Conservation (phyloP, 2,329 filamentous ascomycete genomes). For the Capronia americana region DNA sequence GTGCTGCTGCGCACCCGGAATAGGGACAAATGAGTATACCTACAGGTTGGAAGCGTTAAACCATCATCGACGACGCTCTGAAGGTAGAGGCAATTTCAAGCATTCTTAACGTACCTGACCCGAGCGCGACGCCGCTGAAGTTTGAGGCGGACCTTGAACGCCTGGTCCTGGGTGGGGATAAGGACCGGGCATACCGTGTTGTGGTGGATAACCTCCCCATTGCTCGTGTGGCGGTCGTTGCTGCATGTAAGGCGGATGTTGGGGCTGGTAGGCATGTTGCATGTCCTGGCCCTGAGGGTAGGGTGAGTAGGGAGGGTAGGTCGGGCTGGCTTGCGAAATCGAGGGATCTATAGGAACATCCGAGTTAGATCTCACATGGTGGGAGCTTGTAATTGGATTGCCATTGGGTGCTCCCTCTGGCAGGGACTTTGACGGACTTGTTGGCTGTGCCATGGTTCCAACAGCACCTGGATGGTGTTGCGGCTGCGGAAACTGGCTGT, state of each 20-base stretch:
- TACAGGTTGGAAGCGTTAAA: conserved; percentile 48
- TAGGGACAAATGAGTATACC: conserved; percentile 98
- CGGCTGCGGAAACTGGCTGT: conserved; percentile 73
- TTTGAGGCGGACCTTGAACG: conserved; percentile 65
- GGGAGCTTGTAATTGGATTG: conserved; percentile 67
- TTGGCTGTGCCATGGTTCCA: conserved; percentile 97
- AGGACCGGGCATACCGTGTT: conserved; percentile 55
- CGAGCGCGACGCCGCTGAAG: conserved; percentile 66
- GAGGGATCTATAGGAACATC: conserved; percentile 99
- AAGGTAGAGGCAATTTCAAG: background rate
- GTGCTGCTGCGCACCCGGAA: conserved; percentile 92
- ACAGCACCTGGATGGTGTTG: conserved; percentile 74
- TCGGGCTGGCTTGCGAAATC: conserved; percentile 90
- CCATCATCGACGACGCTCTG: conserved; percentile 1
- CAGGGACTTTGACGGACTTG: conserved; percentile 94
- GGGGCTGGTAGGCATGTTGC: conserved; percentile 60
- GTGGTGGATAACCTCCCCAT: conserved; percentile 43
- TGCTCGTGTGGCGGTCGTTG: conserved; percentile 54
- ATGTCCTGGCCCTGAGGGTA: conserved; percentile 88
- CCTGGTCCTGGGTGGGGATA: conserved; percentile 62
- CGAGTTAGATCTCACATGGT: conserved; percentile 87
- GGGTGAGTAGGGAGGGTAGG: conserved; percentile 86
- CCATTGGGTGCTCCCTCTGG: conserved; percentile 75
- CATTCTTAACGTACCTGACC: conserved; percentile 58
- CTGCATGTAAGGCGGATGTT: conserved; percentile 48